These are phyloP conservation scores for Colletotrichum sp. DNA, from an alignment of 2,329 filamentous ascomycete species.

Conservation along the genomic window DNA sequence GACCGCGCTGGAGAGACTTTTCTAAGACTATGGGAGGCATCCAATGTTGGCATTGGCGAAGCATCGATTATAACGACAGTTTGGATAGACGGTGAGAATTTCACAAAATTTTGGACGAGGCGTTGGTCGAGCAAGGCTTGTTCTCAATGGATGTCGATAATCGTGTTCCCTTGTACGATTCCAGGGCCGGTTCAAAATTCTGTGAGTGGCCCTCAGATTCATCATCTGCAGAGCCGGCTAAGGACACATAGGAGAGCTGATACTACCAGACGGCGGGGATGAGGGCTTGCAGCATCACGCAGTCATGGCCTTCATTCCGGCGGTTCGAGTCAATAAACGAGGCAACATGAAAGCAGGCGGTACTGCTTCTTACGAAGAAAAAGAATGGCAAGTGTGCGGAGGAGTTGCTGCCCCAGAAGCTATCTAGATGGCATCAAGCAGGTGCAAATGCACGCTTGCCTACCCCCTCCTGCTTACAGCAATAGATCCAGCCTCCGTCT, in stretches of 20 bases:
- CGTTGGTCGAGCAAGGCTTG: fast-evolving
- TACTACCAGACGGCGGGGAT: fast-evolving
- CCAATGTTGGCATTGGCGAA: background rate
- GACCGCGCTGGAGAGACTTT: background rate
- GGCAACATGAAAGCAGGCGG: background rate
- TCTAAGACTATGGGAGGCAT: background rate
- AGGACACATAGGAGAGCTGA: background rate
- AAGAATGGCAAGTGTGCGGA: background rate
- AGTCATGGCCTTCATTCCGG: background rate
- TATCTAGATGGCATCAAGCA: background rate
- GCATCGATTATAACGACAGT: background rate
- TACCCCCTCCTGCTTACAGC: background rate
- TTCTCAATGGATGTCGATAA: background rate
- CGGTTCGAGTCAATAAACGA: background rate
- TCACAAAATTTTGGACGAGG: background rate
- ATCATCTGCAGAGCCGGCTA: background rate
- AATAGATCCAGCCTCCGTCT: background rate
- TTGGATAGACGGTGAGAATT: background rate
- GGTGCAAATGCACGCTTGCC: background rate
- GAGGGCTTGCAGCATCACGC: background rate
- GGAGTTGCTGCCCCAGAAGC: background rate
- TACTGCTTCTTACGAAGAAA: background rate
- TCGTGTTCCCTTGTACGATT: background rate
- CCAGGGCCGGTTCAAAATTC: fast-evolving
- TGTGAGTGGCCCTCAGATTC: background rate